Percentiles rank a stretch among this genome's conserved stretches.
These are phyloP conservation scores for Hura crepitans DNA, from an alignment of 441 rosid genomes.

Conservation along the genomic window DNA sequence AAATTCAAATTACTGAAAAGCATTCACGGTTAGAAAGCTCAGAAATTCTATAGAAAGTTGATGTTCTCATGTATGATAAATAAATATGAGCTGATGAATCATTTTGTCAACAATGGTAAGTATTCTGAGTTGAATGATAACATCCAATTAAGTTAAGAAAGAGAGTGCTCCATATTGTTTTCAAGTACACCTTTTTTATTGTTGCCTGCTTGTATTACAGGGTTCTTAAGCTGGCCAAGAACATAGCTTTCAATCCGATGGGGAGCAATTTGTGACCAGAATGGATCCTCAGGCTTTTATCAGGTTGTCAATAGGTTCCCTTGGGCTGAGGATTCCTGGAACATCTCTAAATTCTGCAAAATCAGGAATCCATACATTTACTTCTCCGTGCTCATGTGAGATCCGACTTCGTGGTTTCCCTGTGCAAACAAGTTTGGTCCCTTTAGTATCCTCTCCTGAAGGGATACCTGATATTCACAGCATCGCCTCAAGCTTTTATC, in stretches of 20 bases:
- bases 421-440: constrained; percentile 65
- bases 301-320: constrained; percentile 82
- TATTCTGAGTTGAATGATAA: neutral
- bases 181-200: neutral
- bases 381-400: constrained; percentile 67
- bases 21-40: neutral
- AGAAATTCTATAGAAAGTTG: neutral
- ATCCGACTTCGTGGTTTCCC: constrained; percentile 91
- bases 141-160: constrained; percentile 1
- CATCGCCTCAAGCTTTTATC: constrained; percentile 74
- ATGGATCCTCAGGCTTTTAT: constrained; percentile 98
- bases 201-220: constrained; percentile 22
- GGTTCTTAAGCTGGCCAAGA: constrained; percentile 32
- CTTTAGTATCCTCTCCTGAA: constrained; percentile 66
- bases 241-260: constrained; percentile 42
- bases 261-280: constrained; percentile 45
- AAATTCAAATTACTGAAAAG: neutral
- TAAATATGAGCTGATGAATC: neutral
- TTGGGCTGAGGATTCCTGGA: constrained; percentile 69
- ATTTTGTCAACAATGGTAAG: neutral
- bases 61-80: neutral
- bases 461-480: constrained; percentile 68
- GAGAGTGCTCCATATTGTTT: neutral
- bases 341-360: constrained; percentile 38
- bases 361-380: constrained; percentile 42